Conservation (phyloP, 441 rosid genomes). For the Corymbia calophylla region DNA sequence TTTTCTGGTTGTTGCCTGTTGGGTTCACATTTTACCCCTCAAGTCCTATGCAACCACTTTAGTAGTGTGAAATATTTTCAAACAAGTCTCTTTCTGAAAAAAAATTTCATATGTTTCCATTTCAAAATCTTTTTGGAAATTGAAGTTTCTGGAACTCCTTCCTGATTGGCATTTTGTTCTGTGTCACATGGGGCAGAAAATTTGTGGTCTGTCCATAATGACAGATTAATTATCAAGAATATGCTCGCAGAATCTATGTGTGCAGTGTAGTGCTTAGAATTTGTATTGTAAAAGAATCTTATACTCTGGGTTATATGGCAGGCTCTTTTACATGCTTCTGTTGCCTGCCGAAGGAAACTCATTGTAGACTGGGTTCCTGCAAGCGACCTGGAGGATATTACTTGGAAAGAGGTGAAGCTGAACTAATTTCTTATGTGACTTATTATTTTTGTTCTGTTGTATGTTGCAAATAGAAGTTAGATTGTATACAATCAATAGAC, state of each 20-base stretch:
- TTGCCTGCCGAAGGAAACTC: constrained; percentile 58
- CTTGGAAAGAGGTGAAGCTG: constrained; percentile 38
- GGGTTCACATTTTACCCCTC: neutral
- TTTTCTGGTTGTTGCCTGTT: neutral
- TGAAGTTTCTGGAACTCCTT: neutral
- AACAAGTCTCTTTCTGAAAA: neutral
- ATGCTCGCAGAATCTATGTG: neutral
- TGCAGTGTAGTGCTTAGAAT: neutral
- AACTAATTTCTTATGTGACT: neutral
- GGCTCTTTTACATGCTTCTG: constrained; percentile 95
- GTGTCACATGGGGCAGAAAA: neutral
- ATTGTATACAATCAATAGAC: neutral
- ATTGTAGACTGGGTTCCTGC: constrained; percentile 84
- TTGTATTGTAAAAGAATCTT: neutral
- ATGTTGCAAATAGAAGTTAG: neutral
- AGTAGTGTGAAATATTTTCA: neutral
- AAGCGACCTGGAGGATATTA: constrained; percentile 67
- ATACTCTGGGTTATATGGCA: constrained; percentile 7
- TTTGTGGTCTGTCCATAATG: neutral
- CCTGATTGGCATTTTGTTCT: neutral
- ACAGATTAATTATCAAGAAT: neutral
- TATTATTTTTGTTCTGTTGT: neutral
- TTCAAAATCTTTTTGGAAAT: neutral
- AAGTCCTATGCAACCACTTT: neutral
- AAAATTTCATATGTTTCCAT: neutral